These are phyloP conservation scores for Ehretia macrophylla DNA, from an alignment of 257 asterid genomes.

Conservation along the genomic window DNA sequence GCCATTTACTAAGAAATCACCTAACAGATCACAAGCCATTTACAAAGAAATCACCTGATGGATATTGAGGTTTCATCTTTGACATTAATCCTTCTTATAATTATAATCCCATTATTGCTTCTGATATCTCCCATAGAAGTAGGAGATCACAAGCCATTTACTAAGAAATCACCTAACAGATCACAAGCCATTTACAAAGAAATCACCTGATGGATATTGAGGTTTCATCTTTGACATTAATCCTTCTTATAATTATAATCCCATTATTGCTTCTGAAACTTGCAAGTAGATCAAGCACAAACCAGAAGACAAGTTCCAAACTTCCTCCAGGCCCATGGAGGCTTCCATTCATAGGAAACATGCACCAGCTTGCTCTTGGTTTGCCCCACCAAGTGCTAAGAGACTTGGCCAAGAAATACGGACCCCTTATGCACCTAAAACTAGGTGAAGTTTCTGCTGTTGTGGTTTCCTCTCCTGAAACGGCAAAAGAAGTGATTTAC, in stretches of 20 bases:
- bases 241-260: neutral
- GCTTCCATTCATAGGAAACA: constrained; percentile 29
- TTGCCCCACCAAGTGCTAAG: constrained; percentile 23
- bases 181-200: no score
- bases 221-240: neutral
- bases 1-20: no score
- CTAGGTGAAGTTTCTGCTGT: constrained; percentile 26
- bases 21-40: no score
- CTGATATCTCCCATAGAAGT: no score
- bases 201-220: neutral
- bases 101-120: no score
- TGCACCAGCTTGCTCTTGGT: constrained; percentile 27
- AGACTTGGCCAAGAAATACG: constrained; percentile 25
- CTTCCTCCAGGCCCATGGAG: constrained; percentile 34
- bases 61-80: no score
- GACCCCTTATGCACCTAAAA: constrained; percentile 34
- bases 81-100: no score
- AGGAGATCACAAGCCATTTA: no score
- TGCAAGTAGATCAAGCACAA: neutral
- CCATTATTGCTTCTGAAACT: neutral
- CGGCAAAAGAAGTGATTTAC: constrained; percentile 27
- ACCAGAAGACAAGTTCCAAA: neutral
- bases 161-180: no score
- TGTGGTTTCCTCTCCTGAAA: constrained; percentile 28
- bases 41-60: no score